phyloP scores from a whole-genome alignment of 164 flowering plant species.

The Kingdonia uniflora region DNA sequence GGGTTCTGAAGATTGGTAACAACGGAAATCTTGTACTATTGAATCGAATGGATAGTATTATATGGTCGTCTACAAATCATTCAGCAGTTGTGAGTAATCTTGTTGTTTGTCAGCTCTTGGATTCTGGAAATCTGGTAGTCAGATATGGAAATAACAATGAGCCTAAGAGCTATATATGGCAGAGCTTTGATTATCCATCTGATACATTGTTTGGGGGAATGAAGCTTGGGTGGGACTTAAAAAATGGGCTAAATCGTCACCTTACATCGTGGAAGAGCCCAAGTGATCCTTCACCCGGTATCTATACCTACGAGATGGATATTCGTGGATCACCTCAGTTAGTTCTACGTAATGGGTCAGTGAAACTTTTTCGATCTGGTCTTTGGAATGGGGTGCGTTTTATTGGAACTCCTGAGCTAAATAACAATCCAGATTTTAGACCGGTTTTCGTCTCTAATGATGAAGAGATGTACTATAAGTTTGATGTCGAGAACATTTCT shows the following conservation, averaged over 20 bases:
- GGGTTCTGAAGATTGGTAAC: background rate
- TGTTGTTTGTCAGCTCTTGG: slow-evolving; percentile 10
- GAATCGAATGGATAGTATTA: background rate
- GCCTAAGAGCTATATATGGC: slow-evolving; percentile 18
- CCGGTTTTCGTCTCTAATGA: background rate
- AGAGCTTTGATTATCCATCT: slow-evolving; percentile 31
- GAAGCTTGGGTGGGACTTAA: slow-evolving; percentile 22
- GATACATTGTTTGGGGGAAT: slow-evolving; percentile 24
- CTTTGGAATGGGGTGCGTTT: slow-evolving; percentile 2
- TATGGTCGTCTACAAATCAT: slow-evolving; percentile 17
- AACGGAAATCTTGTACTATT: slow-evolving; percentile 5
- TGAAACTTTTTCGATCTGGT: background rate
- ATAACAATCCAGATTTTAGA: background rate
- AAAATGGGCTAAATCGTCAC: slow-evolving; percentile 10
- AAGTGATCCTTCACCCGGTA: slow-evolving; percentile 28
- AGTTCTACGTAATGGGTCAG: background rate
- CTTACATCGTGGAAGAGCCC: slow-evolving; percentile 27
- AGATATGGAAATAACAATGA: slow-evolving; percentile 5
- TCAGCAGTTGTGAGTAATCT: background rate
- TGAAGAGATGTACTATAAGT: background rate
- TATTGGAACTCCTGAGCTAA: background rate
- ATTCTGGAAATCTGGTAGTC: slow-evolving; percentile 22
- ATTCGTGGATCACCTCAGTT: background rate
- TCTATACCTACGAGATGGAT: slow-evolving; percentile 11
- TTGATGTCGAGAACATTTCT: background rate